Evolutionary conservation across 768 basidiomycete genomes (phyloP), one percentile per base, ranked within the genome.

Genomic region (Strobilomyces dryophilus): DNA sequence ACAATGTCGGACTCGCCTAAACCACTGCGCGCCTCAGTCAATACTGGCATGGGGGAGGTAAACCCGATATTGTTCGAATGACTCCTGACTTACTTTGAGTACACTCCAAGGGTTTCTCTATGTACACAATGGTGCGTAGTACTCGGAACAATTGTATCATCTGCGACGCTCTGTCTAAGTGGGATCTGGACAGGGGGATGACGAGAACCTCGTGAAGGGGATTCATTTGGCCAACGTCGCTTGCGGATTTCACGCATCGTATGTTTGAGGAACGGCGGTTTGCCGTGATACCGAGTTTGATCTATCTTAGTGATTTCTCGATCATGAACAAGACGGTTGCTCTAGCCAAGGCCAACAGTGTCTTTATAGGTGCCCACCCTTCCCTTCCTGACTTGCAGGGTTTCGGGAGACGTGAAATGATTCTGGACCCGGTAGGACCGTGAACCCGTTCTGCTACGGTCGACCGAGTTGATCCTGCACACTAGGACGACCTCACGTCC

Each of bases 241-340:
- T 0, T 87, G 84, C 60, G 84, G 85, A 7, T 85, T 84, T 54
- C 85, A 87, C 60, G 84, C 81, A 20, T 81, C 80, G 80, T 83
- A 34, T 54, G 66, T 29, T 39, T 7, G 40, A 24, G 39, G 35
- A 4, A n/a, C 26, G 37, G 4, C 10, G 6, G 6, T n/a, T 3
- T 4, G 8, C 5, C 0, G 3, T 18, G 7, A 31, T 5, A 8
- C 37, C 36, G n/a, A 49, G 18, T 18, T 5, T 37, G 18, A 26
- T n/a, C 47, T 5, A 17, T n/a, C 39, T 31, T 20, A 81, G 82
- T 0, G 84, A 86, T 62, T 84, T 84, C 57, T 73, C 78, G 0
- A 76, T 85, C 45, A 87, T 88, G 85, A 73, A 80, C 56, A 72
- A 77, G 61, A 86, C 84, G 0, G 82, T 85, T 3, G 52, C 55